These are phyloP conservation scores for Neoboletus brunneissimus DNA, from an alignment of 768 basidiomycete genomes.

Conservation along the genomic window DNA sequence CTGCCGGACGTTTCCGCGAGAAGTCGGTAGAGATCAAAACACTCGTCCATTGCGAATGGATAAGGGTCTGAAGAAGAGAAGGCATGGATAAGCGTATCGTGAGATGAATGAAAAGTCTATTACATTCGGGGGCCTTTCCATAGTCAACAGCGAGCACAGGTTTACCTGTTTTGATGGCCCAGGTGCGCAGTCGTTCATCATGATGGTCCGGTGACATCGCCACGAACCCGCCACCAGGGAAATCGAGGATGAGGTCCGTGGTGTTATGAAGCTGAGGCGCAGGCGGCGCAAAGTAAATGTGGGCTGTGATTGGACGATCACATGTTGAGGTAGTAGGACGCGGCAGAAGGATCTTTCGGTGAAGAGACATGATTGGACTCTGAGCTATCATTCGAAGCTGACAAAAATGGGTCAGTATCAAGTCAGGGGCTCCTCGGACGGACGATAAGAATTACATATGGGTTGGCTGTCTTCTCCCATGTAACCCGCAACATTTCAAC, in stretches of 20 bases:
- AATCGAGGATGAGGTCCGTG: slow-evolving; percentile 85
- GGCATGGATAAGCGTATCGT: neutral
- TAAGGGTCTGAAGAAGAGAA: slow-evolving; percentile 70
- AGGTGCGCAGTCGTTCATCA: slow-evolving; percentile 85
- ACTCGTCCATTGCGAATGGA: slow-evolving; percentile 94
- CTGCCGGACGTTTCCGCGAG: slow-evolving; percentile 77
- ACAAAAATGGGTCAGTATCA: slow-evolving; percentile 7
- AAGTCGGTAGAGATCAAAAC: slow-evolving; percentile 84
- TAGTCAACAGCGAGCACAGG: slow-evolving; percentile 89
- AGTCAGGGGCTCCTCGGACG: slow-evolving; percentile 10
- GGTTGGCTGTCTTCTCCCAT: slow-evolving; percentile 97
- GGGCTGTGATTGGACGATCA: slow-evolving; percentile 76
- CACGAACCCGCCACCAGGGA: slow-evolving; percentile 96
- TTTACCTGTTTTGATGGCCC: slow-evolving; percentile 77
- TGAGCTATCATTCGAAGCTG: slow-evolving; percentile 63
- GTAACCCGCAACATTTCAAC: slow-evolving; percentile 94
- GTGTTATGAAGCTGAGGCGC: slow-evolving; percentile 59
- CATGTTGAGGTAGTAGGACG: slow-evolving; percentile 76
- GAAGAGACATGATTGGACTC: slow-evolving; percentile 59
- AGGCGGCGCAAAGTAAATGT: slow-evolving; percentile 77
- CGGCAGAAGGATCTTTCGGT: slow-evolving; percentile 77
- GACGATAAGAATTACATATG: slow-evolving; percentile 57
- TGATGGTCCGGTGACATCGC: slow-evolving; percentile 97
- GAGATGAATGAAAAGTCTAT: slow-evolving; percentile 23
- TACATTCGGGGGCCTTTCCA: slow-evolving; percentile 96